Percentiles rank a stretch among this genome's conserved stretches.
Conservation (phyloP, 2,329 filamentous ascomycete species). For the Penicillium expansum region DNA sequence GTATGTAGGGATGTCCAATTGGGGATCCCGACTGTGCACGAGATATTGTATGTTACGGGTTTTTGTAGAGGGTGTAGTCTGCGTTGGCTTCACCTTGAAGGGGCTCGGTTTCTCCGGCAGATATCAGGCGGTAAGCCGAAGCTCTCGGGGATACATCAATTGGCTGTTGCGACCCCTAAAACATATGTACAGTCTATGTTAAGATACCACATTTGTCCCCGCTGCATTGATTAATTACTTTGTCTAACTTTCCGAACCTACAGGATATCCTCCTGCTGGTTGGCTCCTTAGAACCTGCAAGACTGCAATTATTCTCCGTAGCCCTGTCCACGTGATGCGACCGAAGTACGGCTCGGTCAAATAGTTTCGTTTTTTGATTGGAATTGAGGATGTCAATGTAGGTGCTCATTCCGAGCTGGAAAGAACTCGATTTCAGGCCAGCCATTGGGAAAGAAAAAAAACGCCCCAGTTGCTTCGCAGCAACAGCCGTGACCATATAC, state of each 20-base stretch:
- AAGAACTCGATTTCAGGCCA: not conserved
- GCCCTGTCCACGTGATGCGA: not conserved
- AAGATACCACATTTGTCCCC: not conserved
- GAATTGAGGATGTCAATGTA: not conserved
- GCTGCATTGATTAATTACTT: not conserved
- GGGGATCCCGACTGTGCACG: not conserved
- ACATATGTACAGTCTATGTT: not conserved
- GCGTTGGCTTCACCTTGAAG: not conserved
- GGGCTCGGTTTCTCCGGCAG: slow-evolving; percentile 1
- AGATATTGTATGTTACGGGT: not conserved
- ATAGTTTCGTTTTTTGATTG: not conserved
- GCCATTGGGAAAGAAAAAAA: slow-evolving; percentile 7
- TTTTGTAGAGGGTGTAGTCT: not conserved
- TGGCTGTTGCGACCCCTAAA: not conserved
- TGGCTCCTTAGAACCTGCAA: not conserved
- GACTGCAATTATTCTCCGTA: slow-evolving; percentile 1
- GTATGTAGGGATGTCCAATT: not conserved
- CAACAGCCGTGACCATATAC: slow-evolving; percentile 14
- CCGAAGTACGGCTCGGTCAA: not conserved
- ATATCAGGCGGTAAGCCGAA: slow-evolving; percentile 4
- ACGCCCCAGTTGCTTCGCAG: slow-evolving; percentile 17
- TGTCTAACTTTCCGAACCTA: no score
- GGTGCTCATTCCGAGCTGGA: not conserved
- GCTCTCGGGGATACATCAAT: not conserved
- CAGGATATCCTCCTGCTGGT: not conserved